Percentiles rank a stretch among this genome's conserved stretches.
Evolutionary conservation across 192 early-diverging fungal genomes (phyloP).

Genomic region (Cetraspora pellucida): DNA sequence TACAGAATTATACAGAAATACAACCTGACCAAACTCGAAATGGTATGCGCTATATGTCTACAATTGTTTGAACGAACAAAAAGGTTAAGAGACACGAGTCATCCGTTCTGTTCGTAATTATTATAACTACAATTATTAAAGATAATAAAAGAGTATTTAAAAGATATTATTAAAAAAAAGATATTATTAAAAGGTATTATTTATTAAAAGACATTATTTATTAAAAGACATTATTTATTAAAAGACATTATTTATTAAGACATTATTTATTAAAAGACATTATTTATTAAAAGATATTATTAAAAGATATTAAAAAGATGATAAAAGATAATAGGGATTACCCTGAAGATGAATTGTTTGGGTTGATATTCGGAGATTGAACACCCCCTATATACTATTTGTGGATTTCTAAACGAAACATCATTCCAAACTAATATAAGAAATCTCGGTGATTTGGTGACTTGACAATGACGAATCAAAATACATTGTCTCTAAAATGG

Average conservation of each 20-base stretch:
- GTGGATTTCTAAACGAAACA: constrained; percentile 10
- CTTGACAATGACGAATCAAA: not conserved
- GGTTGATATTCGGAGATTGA: too few relatives aligned
- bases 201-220: not conserved
- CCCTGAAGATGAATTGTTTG: too few relatives aligned
- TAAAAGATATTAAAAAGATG: not conserved
- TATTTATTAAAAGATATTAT: not conserved
- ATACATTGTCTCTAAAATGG: not conserved
- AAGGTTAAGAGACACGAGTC: not conserved
- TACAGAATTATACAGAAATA: too few relatives aligned
- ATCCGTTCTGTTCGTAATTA: not conserved
- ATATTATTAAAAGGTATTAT: not conserved
- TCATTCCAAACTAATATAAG: not conserved
- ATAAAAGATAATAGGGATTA: too few relatives aligned
- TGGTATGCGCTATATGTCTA: not conserved
- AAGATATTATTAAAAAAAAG: not conserved
- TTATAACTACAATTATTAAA: too few relatives aligned
- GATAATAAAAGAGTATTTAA: too few relatives aligned
- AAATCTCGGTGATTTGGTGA: not conserved
- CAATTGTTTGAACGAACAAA: not conserved
- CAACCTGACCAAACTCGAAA: too few relatives aligned
- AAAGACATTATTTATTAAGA: not conserved
- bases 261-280: too few relatives aligned
- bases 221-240: not conserved
- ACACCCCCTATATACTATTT: constrained; percentile 4